Base-by-base conservation (phyloP, 192 early-diverging fungal genomes). In the Mortierella claussenii region DNA sequence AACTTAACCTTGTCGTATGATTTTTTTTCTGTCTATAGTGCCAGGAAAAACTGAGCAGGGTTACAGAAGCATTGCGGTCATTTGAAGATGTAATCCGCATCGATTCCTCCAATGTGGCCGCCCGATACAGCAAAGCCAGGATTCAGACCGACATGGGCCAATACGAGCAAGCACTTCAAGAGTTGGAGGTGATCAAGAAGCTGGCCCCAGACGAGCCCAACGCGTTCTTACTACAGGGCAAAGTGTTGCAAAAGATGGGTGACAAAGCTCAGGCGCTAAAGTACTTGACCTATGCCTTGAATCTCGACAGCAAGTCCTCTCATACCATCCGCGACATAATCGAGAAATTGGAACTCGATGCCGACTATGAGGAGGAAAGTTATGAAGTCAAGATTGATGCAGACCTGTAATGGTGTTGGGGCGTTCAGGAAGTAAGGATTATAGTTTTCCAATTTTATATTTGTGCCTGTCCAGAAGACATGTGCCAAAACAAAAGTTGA, bases 81-180 rank as follows among this genome's bases (percentile, higher is more conserved):
- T 96, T 91, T 65, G 83, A 90, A 66, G 68, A 82, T 13, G 91
- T 91, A 1, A 80, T 83, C 37, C 31, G 45, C 68, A 51, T 84
- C n/a, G 68, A 82, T 59, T 87, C 84, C 50, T 71, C 80, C 23
- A 78, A 85, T 23, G 58, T 93, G 31, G 90, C 62, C 5, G 69
- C 90, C 40, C 74, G 86, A 42, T 92, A 92, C 65, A 88, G 86
- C 66, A 84, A 84, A 24, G 94, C 96, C 9, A 84, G 87, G 13
- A 65, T 89, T 2, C 76, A 95, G 45, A 80, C 82, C 13, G 67
- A 81, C 12, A 70, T 92, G 20, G 80, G 82, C 18, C 79, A 83
- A 40, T 91, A 83, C 57, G 52, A 81, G 28, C 89, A 87, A n/a
- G 91, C 95, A 5, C 59, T 92, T 4, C 66, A 65, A 15, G 86